Conservation (phyloP, 1,139 yeast species). For the Barnettozyma hawaiiensis region DNA sequence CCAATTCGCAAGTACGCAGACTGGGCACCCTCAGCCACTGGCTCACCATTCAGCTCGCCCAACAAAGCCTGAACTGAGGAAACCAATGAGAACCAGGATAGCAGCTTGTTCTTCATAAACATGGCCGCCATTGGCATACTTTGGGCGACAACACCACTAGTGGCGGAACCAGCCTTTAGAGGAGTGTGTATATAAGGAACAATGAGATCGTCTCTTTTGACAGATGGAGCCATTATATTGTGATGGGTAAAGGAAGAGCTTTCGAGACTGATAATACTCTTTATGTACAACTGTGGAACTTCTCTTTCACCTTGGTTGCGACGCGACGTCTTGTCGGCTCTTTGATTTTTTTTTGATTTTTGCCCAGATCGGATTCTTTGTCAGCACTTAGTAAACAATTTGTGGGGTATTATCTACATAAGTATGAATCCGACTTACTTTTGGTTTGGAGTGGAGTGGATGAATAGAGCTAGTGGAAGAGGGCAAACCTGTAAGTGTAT, state of each 20-base stretch:
- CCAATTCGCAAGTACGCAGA: constrained; percentile 16
- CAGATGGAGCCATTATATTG: constrained; percentile 23
- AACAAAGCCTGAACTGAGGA: constrained; percentile 38
- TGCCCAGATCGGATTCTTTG: too few species aligned
- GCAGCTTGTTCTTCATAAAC: constrained; percentile 40
- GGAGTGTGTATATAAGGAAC: constrained; percentile 42
- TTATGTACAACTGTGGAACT: neutral
- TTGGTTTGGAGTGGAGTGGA: too few species aligned
- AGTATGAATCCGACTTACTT: too few species aligned
- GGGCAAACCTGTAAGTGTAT: too few species aligned
- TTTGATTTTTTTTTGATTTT: too few species aligned
- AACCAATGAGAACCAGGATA: constrained; percentile 44
- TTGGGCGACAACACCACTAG: constrained; percentile 46
- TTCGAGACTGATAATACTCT: neutral
- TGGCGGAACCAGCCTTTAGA: constrained; percentile 40
- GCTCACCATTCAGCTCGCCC: constrained; percentile 23
- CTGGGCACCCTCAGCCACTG: constrained; percentile 17
- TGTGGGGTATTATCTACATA: too few species aligned
- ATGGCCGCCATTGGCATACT: constrained; percentile 68
- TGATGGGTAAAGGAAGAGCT: neutral
- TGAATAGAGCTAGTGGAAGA: too few species aligned
- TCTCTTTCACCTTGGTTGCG: too few species aligned
- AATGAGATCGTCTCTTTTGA: constrained; percentile 33
- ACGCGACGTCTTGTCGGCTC: too few species aligned
- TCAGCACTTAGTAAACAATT: too few species aligned